Evolutionary conservation across 2,329 filamentous ascomycete genomes (phyloP).

Genomic region (Ascochyta lentis): DNA sequence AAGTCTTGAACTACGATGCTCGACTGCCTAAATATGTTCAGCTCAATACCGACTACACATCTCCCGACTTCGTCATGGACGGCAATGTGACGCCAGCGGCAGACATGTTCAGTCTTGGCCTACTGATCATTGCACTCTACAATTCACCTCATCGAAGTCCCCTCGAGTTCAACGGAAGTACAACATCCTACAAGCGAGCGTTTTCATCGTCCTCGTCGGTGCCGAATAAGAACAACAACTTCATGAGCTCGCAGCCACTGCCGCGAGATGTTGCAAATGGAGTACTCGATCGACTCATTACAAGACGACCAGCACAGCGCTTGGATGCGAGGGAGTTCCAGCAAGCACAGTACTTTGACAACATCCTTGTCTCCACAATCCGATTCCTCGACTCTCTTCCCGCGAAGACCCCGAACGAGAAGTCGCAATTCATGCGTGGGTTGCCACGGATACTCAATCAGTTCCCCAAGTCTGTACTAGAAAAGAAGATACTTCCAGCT

Average conservation of each 20-base stretch:
- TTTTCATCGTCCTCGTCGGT: conserved; percentile 80
- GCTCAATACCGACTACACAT: conserved; percentile 89
- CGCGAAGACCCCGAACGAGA: conserved; percentile 89
- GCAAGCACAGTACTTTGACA: conserved; percentile 95
- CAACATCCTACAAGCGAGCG: conserved; percentile 83
- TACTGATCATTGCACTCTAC: conserved; percentile 88
- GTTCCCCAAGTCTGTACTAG: conserved; percentile 91
- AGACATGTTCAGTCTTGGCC: conserved; percentile 92
- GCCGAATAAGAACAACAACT: conserved; percentile 83
- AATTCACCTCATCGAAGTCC: conserved; percentile 93
- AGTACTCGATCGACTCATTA: conserved; percentile 85
- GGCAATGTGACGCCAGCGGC: conserved; percentile 82
- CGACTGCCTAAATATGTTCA: conserved; percentile 83
- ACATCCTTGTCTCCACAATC: conserved; percentile 93
- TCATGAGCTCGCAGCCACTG: conserved; percentile 77
- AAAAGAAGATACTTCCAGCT: conserved; percentile 90
- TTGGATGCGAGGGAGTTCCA: conserved; percentile 92
- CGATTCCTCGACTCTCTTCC: conserved; percentile 91
- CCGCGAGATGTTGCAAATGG: conserved; percentile 78
- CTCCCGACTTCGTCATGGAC: conserved; percentile 93
- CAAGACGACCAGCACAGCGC: conserved; percentile 83
- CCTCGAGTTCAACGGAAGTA: conserved; percentile 78
- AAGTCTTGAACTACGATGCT: conserved; percentile 84
- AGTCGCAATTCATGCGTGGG: conserved; percentile 88
- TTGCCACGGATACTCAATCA: conserved; percentile 85